Evolutionary conservation across 768 basidiomycete genomes (phyloP), one percentile per base, ranked within the genome.

Genomic region (Suillus cothurnatus): DNA sequence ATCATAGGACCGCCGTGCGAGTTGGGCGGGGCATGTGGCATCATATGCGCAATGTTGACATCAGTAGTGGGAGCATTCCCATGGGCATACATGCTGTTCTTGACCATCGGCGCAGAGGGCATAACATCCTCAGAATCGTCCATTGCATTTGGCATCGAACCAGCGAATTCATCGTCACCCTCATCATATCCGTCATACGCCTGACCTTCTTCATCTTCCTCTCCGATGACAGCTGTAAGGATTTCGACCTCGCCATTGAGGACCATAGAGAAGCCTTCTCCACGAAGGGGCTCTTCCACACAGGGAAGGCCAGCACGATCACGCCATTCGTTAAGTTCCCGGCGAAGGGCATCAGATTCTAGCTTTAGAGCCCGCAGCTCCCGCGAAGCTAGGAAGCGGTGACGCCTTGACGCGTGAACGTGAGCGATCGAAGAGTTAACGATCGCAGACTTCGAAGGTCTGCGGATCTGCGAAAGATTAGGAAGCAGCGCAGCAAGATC

Each of bases 351-450:
- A 76, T 97, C 94, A 26, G 92, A 81, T 79, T 98, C 95, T 70
- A 82, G 77, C 72, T 92, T 92, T 72, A 96, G 77, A 60, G 86
- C 74, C 59, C 94, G 90, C 39, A 97, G 84, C 74, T 96, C 92
- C 67, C 90, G 86, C 11, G 93, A 85, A 19, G 94, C 94, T 67
- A 95, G 83, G 23, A 89, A 79, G 58, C 93, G 89, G 73, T 94
- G 91, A 50, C 93, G 85, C 58, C 93, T 88, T 47, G 92, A 91
- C 26, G 90, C 86, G 72, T 92, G 90, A 66, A 95, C 88, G 73
- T 94, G 92, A 1, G 94, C 89, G 75, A 98, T 97, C 53, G 91
- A 93, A 39, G 92, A 94, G 78, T 97, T 97, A 78, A 99, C 96
- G 77, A 99, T 98, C 66, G 93, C 91, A 5, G 93, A 93, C 80